phyloP scores from a whole-genome alignment of 2,329 filamentous ascomycete species.

The Aspergillus proliferans region DNA sequence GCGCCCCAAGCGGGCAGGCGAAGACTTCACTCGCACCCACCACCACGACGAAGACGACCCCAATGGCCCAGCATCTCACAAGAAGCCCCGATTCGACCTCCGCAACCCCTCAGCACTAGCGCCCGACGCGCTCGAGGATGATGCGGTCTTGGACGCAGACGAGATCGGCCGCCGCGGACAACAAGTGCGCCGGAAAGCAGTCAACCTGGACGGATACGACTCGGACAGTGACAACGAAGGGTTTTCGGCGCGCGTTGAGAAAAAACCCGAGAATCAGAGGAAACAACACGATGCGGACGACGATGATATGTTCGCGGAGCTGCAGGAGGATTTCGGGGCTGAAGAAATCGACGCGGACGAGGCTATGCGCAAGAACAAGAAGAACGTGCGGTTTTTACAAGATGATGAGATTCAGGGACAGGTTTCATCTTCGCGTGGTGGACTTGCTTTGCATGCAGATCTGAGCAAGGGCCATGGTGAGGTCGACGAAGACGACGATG shows the following conservation, averaged over 20 bases:
- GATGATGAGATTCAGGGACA: constrained; percentile 71
- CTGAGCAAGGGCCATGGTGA: constrained; percentile 47
- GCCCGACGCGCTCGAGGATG: constrained; percentile 69
- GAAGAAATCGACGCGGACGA: constrained; percentile 49
- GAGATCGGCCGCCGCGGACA: constrained; percentile 72
- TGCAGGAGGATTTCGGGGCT: constrained; percentile 54
- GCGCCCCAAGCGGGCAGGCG: constrained; percentile 75
- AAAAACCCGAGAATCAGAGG: constrained; percentile 41
- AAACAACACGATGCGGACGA: constrained; percentile 35
- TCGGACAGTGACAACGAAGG: constrained; percentile 88
- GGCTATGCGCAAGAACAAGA: constrained; percentile 54
- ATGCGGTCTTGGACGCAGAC: constrained; percentile 77
- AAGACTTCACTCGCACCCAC: constrained; percentile 71
- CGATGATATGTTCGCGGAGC: constrained; percentile 78
- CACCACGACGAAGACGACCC: constrained; percentile 50
- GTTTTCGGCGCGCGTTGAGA: constrained; percentile 68
- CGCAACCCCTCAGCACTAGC: constrained; percentile 91
- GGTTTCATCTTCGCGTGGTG: constrained; percentile 64
- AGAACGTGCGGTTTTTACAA: constrained; percentile 55
- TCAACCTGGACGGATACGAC: constrained; percentile 96
- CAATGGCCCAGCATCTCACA: constrained; percentile 47
- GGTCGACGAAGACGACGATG: constrained; percentile 59
- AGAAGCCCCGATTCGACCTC: constrained; percentile 87
- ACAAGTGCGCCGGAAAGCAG: constrained; percentile 80
- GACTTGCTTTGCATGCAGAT: constrained; percentile 57